phyloP scores from a whole-genome alignment of 805 yeast genomes.

The Candida orba region DNA sequence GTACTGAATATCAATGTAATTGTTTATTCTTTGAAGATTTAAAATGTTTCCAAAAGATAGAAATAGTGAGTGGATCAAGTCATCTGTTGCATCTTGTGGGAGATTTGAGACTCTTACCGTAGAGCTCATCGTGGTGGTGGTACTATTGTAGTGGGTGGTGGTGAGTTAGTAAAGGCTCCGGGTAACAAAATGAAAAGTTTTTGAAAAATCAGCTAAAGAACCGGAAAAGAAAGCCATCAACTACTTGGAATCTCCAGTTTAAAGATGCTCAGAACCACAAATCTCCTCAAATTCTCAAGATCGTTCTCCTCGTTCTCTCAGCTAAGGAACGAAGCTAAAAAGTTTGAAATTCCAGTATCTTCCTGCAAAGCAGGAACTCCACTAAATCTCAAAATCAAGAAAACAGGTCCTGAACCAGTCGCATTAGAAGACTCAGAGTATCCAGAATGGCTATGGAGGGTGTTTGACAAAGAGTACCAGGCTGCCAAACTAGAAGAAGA shows the following conservation, averaged over 20 bases:
- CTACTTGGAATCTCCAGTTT: not conserved
- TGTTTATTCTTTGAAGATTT: not conserved
- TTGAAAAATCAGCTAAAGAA: not conserved
- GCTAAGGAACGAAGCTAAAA: constrained; percentile 7
- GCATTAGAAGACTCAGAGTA: constrained; percentile 85
- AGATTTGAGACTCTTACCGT: constrained; percentile 9
- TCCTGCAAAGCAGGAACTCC: constrained; percentile 67
- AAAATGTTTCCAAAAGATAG: constrained; percentile 21
- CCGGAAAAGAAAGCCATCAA: no score
- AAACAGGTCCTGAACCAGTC: constrained; percentile 78
- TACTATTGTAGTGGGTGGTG: no score
- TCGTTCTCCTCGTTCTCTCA: not conserved
- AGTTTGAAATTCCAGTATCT: constrained; percentile 23
- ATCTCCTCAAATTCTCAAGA: not conserved
- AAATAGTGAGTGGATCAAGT: constrained; percentile 12
- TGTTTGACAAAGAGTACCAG: constrained; percentile 63
- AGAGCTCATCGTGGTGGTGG: constrained; percentile 3
- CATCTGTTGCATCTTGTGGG: constrained; percentile 10
- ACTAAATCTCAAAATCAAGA: constrained; percentile 64
- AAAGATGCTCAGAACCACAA: constrained; percentile 1
- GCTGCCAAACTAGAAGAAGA: constrained; percentile 47
- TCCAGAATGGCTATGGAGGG: constrained; percentile 92
- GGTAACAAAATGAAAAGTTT: constrained; percentile 1
- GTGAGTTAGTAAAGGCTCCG: not conserved
- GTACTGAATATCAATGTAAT: constrained; percentile 16